Evolutionary conservation across 106 monocot species (phyloP), one percentile per base, ranked within the genome.

Genomic region (Dendrobium officinale): DNA sequence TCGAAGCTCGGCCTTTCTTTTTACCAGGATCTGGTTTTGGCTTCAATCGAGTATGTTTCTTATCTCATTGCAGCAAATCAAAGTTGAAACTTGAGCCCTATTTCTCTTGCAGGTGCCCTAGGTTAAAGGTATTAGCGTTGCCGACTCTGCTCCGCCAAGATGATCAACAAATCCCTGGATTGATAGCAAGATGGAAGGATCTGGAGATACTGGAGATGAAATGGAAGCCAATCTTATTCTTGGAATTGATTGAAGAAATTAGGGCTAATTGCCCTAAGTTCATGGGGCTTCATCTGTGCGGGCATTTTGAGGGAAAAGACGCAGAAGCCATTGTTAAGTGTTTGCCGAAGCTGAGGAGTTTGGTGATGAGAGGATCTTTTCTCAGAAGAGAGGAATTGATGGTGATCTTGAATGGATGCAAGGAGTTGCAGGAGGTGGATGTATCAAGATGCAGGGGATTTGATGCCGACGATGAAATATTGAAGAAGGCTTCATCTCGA

Each of bases 171-270:
- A 48, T 83, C 16, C 79, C 79, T 1, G 66, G 33, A 26, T 6
- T 75, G 7, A 59, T 84, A 19, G 43, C 26, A 0, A 79, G 75
- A 18, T 84, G 79, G 84, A 79, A 74, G 61, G 84, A 84, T 1
- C 84, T 84, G 33, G 79, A 84, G 75, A 10, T 17, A 0, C 55
- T 84, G 59, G 61, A 84, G 48, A 79, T 84, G 45, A 44, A n/a
- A 61, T 66, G 37, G 47, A 84, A 84, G 75, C 75, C 79, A 1
- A 31, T 24, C 1, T 80, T 31, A 2, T 81, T 85, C 58, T 1
- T 58, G 17, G 72, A 80, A 58, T 42, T 81, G 13, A 37, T 81
- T 0, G 18, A 70, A 44, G 3, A 77, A 24, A 72, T 85, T 24
- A 81, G 77, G 56, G 0, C 51, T 55, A 48, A 78, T 70, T 85